Evolutionary conservation across 169 alveolate species (phyloP).

Genomic region (Fabrea salina): DNA sequence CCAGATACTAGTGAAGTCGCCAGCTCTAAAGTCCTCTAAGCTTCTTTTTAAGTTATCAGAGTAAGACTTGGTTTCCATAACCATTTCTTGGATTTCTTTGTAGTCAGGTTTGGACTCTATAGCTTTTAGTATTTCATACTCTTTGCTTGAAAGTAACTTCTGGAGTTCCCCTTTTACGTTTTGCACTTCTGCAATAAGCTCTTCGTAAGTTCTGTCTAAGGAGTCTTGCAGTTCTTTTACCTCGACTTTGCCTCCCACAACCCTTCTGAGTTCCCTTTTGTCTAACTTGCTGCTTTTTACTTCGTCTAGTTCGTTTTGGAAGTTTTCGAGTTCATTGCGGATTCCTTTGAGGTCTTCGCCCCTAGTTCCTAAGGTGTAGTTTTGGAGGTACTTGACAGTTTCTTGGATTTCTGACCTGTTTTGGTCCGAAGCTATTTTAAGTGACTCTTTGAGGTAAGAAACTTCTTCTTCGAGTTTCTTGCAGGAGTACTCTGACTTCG

Average conservation of each 20-base stretch:
- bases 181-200: not conserved
- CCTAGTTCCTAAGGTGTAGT: not conserved
- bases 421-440: not conserved
- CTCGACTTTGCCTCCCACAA: not conserved
- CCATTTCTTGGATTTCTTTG: not conserved
- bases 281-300: not conserved
- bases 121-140: not conserved
- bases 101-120: not conserved
- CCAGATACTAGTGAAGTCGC: too few relatives aligned
- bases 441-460: not conserved
- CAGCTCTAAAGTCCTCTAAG: too few relatives aligned
- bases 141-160: not conserved
- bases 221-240: not conserved
- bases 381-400: not conserved
- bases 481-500: not conserved
- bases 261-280: not conserved
- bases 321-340: not conserved
- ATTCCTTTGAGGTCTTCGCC: not conserved
- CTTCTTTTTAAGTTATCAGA: too few relatives aligned
- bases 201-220: not conserved
- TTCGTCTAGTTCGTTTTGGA: slow-evolving; percentile 18
- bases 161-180: not conserved
- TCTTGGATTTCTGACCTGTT: not conserved
- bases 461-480: not conserved
- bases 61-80: too few relatives aligned